Percentiles rank a stretch among this genome's conserved stretches.
phyloP scores from a whole-genome alignment of 208 protist genomes.

The Leishmania amazonensis region DNA sequence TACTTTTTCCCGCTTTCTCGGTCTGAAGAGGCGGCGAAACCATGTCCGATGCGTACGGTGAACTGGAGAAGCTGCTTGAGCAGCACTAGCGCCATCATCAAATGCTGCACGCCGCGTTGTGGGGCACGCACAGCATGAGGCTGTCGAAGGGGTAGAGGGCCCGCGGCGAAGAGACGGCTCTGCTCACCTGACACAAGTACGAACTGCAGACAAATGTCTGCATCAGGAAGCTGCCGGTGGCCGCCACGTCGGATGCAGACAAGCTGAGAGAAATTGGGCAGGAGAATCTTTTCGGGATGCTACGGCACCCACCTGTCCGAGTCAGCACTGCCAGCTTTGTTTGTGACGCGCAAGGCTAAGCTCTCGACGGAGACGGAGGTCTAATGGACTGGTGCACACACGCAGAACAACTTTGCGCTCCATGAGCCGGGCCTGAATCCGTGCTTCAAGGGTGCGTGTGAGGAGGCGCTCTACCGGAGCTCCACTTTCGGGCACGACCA shows the following conservation, averaged over 20 bases:
- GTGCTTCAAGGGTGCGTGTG: neutral
- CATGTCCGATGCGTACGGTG: slow-evolving; percentile 36
- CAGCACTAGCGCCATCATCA: slow-evolving; percentile 47
- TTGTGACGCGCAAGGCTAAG: slow-evolving; percentile 42
- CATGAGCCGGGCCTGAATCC: slow-evolving; percentile 44
- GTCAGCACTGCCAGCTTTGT: slow-evolving; percentile 34
- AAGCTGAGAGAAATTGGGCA: neutral
- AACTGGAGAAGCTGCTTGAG: slow-evolving; percentile 47
- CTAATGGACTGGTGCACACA: slow-evolving; percentile 45
- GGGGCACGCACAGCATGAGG: slow-evolving; percentile 64
- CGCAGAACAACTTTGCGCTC: slow-evolving; percentile 47
- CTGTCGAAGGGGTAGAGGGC: slow-evolving; percentile 36
- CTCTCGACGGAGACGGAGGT: slow-evolving; percentile 34
- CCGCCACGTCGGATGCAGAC: neutral
- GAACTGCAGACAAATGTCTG: neutral
- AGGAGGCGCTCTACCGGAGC: neutral
- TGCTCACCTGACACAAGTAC: slow-evolving; percentile 16
- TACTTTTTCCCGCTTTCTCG: neutral
- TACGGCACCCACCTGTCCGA: slow-evolving; percentile 24
- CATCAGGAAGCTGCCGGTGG: neutral
- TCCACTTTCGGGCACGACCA: neutral
- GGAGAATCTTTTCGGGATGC: slow-evolving; percentile 67
- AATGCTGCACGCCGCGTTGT: slow-evolving; percentile 35
- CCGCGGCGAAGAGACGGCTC: slow-evolving; percentile 37
- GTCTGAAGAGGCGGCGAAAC: neutral